A percentile compares a stretch with the other conserved stretches of the same genome.
These are phyloP conservation scores for Camellia oleifera DNA, from an alignment of 179 eudicot genomes.

Conservation along the genomic window DNA sequence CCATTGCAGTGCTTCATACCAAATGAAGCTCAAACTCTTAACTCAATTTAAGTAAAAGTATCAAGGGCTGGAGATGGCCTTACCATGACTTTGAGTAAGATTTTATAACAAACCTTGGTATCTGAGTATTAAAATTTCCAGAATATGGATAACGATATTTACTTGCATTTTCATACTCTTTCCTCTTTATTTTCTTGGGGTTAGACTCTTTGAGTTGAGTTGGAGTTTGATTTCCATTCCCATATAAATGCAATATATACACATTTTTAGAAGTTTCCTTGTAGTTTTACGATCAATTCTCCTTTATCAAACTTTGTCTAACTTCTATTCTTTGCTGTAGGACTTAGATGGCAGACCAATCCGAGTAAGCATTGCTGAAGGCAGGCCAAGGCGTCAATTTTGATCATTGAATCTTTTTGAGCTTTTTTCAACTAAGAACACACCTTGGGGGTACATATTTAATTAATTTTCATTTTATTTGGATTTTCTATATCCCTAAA, in stretches of 20 bases:
- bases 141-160: no score
- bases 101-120: no score
- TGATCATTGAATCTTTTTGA: constrained; percentile 16
- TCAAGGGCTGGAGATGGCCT: no score
- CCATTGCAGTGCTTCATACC: no score
- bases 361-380: constrained; percentile 80
- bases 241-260: not conserved
- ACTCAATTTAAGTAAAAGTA: no score
- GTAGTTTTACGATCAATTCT: not conserved
- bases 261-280: not conserved
- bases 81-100: no score
- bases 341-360: constrained; percentile 80
- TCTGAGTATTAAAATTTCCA: no score
- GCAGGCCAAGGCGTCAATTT: constrained; percentile 61
- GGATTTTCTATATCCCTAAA: not conserved
- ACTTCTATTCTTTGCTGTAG: constrained; percentile 38
- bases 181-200: not conserved
- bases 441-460: not conserved
- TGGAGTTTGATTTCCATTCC: constrained; percentile 1
- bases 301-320: not conserved
- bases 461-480: not conserved
- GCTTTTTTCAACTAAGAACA: constrained; percentile 16
- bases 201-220: not conserved
- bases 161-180: no score
- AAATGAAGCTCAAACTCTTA: no score